Evolutionary conservation across 495 filamentous ascomycete species (phyloP).

Genomic region (Talaromyces stipitatus): DNA sequence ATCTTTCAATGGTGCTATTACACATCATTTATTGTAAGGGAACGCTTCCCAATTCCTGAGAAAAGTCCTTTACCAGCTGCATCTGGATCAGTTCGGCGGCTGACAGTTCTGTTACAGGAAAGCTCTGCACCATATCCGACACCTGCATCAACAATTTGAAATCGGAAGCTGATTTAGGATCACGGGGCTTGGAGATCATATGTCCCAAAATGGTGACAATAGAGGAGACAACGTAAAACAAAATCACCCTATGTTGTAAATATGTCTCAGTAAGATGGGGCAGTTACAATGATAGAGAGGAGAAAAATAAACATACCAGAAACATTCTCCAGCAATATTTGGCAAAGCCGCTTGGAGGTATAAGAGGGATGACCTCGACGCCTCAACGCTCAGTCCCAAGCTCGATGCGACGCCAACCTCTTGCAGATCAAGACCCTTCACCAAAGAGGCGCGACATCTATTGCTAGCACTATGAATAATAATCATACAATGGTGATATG

Average conservation of each 20-base stretch:
- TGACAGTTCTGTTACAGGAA: neutral
- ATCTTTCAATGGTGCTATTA: no score
- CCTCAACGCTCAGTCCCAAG: constrained; percentile 41
- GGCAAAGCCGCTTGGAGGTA: neutral
- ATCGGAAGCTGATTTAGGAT: neutral
- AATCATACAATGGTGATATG: constrained; percentile 45
- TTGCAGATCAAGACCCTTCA: constrained; percentile 24
- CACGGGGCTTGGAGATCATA: neutral
- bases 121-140: neutral
- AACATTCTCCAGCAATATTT: neutral
- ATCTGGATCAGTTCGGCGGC: neutral
- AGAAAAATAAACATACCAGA: neutral
- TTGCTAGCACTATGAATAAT: constrained; percentile 46
- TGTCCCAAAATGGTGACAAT: neutral
- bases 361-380: constrained; percentile 8
- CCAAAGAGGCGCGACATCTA: constrained; percentile 31
- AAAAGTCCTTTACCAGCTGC: neutral
- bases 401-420: constrained; percentile 40
- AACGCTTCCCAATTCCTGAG: neutral
- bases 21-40: no score
- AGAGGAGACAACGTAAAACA: neutral
- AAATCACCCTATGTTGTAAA: neutral
- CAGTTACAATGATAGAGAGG: neutral
- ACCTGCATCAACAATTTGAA: neutral
- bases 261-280: neutral